phyloP scores from a whole-genome alignment of 306 rosid species.

The Inga leiocalycina region DNA sequence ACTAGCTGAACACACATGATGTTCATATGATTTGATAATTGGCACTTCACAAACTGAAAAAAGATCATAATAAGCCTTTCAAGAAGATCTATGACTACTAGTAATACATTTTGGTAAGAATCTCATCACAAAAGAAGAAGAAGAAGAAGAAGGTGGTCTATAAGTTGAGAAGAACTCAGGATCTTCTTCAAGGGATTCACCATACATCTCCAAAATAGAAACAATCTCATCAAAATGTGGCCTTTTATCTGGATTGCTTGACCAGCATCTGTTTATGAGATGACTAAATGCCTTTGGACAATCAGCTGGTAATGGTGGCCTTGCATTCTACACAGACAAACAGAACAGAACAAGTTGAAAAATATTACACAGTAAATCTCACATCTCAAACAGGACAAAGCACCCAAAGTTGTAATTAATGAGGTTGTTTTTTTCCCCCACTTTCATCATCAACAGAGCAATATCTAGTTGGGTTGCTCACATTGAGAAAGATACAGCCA shows the following conservation, averaged over 20 bases:
- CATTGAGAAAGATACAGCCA: slow-evolving; percentile 26
- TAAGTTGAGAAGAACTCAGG: slow-evolving; percentile 73
- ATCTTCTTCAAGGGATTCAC: slow-evolving; percentile 64
- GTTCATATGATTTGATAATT: slow-evolving; percentile 24
- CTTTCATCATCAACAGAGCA: not conserved
- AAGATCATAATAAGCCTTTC: slow-evolving; percentile 27
- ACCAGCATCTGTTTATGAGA: slow-evolving; percentile 85
- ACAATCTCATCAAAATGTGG: slow-evolving; percentile 87
- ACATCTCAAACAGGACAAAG: not conserved
- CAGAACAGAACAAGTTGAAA: not conserved
- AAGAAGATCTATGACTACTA: slow-evolving; percentile 37
- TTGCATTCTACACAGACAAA: slow-evolving; percentile 78
- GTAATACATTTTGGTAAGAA: slow-evolving; percentile 62
- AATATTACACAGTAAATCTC: not conserved
- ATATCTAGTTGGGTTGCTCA: not conserved
- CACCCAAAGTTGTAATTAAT: not conserved
- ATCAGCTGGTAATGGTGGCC: slow-evolving; percentile 80
- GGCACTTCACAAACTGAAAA: slow-evolving; percentile 2
- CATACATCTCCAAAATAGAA: slow-evolving; percentile 60
- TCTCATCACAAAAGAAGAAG: slow-evolving; percentile 30
- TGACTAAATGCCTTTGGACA: slow-evolving; percentile 77
- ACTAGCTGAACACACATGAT: slow-evolving; percentile 8
- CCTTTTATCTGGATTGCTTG: slow-evolving; percentile 75
- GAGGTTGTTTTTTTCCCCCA: not conserved
- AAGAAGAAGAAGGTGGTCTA: slow-evolving; percentile 43